These are phyloP conservation scores for Metschnikowia sp. DNA, from an alignment of 805 yeast species.

Conservation along the genomic window DNA sequence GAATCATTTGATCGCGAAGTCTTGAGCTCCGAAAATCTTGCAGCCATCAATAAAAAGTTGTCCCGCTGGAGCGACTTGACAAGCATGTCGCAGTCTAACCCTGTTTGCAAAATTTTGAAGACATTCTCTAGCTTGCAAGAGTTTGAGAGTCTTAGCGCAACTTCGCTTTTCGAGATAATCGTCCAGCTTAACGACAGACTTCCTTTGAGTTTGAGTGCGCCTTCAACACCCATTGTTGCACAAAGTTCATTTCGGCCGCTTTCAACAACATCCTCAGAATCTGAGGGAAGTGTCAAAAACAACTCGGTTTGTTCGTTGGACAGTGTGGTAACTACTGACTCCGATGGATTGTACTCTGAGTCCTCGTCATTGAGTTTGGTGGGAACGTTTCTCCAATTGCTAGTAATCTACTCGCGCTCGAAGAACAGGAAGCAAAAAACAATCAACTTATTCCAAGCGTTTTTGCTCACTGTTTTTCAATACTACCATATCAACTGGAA, in stretches of 20 bases:
- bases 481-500: conserved; percentile 44
- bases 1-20: conserved; percentile 34
- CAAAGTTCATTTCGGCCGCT: conserved; percentile 11
- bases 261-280: conserved; percentile 10
- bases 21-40: conserved; percentile 27
- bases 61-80: conserved; percentile 27
- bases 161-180: conserved; percentile 31
- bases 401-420: conserved; percentile 34
- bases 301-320: conserved; percentile 5
- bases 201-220: conserved; percentile 43
- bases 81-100: conserved; percentile 18
- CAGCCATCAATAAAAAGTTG: conserved; percentile 25
- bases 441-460: conserved; percentile 30
- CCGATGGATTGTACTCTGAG: conserved; percentile 4
- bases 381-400: conserved; percentile 31
- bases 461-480: conserved; percentile 30
- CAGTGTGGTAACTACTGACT: background rate
- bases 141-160: conserved; percentile 31
- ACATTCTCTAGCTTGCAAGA: conserved; percentile 26
- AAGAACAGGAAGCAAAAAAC: conserved; percentile 29
- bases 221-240: conserved; percentile 36
- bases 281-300: conserved; percentile 1
- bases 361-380: conserved; percentile 32
- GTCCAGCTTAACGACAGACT: conserved; percentile 39
- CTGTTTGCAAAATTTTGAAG: conserved; percentile 22